Base-by-base conservation (phyloP, 768 basidiomycete species). In the Tremella mesenterica region DNA sequence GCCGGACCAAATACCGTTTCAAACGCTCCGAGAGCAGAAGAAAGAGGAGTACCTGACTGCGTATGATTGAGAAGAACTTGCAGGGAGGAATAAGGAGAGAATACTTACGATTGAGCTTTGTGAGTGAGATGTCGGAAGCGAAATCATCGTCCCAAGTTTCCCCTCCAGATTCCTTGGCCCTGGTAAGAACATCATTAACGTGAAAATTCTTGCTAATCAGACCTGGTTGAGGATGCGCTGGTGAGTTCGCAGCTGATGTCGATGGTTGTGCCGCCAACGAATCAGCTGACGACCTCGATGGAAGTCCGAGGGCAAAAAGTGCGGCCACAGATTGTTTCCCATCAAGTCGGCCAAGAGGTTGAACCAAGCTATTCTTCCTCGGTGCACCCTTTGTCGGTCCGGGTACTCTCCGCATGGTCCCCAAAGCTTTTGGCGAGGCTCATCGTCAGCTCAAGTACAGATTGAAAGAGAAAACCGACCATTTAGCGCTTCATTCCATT, bases 131-230 rank as follows among this genome's bases (percentile, higher is more conserved):
- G 1, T 85, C 89, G 60, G 88, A 89, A 69, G 91, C 89, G 60
- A 99, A 99, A 67, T 99, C 95, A 59, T 91, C 88, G 65, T 99
- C 95, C 95, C 95, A 99, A 59, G 91, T 93, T 69, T 95, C 91
- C 1, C 52, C 61, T n/a, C 58, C 59, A 16, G 23, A 29, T 63
- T 70, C 69, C 45, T 61, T 60, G 1, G 61, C 58, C 28, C 63
- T 38, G 14, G 50, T 57, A 18, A 67, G 48, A 9, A 63, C 63
- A 38, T 63, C 56, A 43, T 53, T 61, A 12, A 60, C 36, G 16
- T 64, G 58, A 29, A 56, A 44, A 23, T 59, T 88, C 85, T 75
- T 91, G 86, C 16, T 85, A 5, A 68, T 21, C 4, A 68, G 31
- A 13, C 62, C 65, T 16, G 33, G 30, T 38, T 28, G 47, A 16